phyloP scores from a whole-genome alignment of 148 eudicot genomes.

The Camellia sinensis region DNA sequence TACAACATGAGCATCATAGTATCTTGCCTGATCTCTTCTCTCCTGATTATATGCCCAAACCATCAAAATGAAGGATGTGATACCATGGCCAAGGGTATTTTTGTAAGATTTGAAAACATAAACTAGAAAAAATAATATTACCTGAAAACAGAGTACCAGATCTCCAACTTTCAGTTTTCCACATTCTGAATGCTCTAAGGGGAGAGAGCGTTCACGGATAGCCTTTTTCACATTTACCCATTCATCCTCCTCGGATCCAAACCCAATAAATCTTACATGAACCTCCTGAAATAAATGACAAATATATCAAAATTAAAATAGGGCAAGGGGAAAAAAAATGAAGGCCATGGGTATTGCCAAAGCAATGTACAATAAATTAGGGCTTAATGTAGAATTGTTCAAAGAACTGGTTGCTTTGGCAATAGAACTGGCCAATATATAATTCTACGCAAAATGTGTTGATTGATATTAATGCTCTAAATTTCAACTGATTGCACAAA shows the following conservation, averaged over 20 bases:
- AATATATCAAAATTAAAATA: background rate
- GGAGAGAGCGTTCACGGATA: conserved; percentile 74
- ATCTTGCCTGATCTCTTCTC: conserved; percentile 63
- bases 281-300: conserved; percentile 62
- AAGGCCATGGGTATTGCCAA: background rate
- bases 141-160: conserved; percentile 84
- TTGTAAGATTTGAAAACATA: background rate
- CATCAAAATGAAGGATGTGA: background rate
- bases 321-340: no score
- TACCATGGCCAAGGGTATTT: background rate
- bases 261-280: conserved; percentile 78
- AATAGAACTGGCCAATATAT: background rate
- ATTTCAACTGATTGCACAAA: no score
- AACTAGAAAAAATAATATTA: conserved; percentile 16
- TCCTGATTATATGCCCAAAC: conserved; percentile 45
- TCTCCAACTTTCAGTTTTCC: conserved; percentile 65
- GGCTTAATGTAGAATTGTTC: background rate
- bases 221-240: conserved; percentile 69
- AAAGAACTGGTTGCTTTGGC: background rate
- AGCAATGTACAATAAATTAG: background rate
- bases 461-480: no score
- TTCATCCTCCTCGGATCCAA: conserved; percentile 84
- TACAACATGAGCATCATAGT: conserved; percentile 67
- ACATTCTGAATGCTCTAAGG: conserved; percentile 82
- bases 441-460: background rate